A percentile compares a stretch with the other conserved stretches of the same genome.
Conservation (phyloP, 129 eudicot species). For the Oenanthe sinensis region DNA sequence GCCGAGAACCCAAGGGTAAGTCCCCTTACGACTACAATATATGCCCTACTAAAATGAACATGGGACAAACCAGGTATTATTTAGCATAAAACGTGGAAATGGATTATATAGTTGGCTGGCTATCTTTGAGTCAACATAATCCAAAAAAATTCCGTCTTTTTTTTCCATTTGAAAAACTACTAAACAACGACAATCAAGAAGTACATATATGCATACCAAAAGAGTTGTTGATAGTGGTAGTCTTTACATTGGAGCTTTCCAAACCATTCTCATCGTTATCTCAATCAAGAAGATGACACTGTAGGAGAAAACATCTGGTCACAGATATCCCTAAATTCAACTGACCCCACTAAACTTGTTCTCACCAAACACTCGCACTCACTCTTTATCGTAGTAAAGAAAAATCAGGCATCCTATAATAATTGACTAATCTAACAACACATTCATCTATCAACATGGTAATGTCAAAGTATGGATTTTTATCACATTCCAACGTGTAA, state of each 20-base stretch:
- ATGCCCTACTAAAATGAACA: constrained; percentile 54
- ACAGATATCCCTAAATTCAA: constrained; percentile 69
- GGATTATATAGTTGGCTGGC: constrained; percentile 1
- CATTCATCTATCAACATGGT: neutral
- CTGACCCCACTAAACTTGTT: constrained; percentile 36
- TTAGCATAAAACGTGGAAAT: constrained; percentile 29
- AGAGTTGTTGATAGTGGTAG: constrained; percentile 56
- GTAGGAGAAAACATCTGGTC: constrained; percentile 92
- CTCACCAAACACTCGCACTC: constrained; percentile 13
- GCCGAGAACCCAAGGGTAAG: constrained; percentile 69
- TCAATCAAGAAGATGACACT: constrained; percentile 59
- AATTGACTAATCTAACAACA: neutral
- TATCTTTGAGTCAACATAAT: neutral
- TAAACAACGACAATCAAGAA: constrained; percentile 29
- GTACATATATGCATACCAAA: constrained; percentile 80
- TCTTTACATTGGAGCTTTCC: constrained; percentile 77
- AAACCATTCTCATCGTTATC: constrained; percentile 52
- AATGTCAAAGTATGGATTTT: neutral
- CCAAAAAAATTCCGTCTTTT: neutral
- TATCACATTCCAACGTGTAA: neutral
- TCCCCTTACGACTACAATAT: constrained; percentile 44
- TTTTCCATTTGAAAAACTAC: neutral
- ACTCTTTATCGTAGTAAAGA: neutral
- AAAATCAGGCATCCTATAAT: neutral
- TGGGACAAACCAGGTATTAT: constrained; percentile 32